phyloP scores from a whole-genome alignment of 2,329 filamentous ascomycete species.

The Cercospora sp. region DNA sequence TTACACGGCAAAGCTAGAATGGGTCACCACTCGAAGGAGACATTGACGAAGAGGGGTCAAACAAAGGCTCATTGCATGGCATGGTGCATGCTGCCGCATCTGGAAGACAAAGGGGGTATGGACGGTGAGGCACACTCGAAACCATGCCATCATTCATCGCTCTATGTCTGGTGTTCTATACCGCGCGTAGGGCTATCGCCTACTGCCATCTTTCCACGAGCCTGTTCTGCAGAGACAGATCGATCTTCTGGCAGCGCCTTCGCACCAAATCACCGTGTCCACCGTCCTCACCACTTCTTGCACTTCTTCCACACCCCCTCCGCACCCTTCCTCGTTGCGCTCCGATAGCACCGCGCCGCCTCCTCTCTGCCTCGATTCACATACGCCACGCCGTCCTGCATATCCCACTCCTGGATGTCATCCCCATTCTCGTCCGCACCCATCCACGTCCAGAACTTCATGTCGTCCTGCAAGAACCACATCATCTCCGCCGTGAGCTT shows the following conservation, averaged over 20 bases:
- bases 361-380: conserved; percentile 6
- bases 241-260: not conserved
- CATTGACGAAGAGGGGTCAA: not conserved
- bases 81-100: not conserved
- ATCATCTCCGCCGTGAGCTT: conserved; percentile 6
- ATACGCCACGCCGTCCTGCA: not conserved
- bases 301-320: not conserved
- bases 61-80: accelerated
- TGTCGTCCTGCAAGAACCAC: not conserved
- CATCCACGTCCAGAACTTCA: not conserved
- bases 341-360: conserved; percentile 4
- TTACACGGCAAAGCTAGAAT: not conserved
- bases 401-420: not conserved
- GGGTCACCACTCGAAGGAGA: too few relatives aligned
- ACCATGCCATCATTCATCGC: not conserved
- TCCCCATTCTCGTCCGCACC: not conserved
- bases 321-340: conserved; percentile 3
- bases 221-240: not conserved
- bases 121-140: not conserved
- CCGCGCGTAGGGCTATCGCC: too few relatives aligned
- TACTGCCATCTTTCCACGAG: too few relatives aligned
- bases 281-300: not conserved
- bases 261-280: not conserved
- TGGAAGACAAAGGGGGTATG: not conserved
- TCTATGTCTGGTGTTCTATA: not conserved